Evolutionary conservation across 208 protist genomes (phyloP), one percentile per base, ranked within the genome.

Genomic region (Trypanosoma mega): DNA sequence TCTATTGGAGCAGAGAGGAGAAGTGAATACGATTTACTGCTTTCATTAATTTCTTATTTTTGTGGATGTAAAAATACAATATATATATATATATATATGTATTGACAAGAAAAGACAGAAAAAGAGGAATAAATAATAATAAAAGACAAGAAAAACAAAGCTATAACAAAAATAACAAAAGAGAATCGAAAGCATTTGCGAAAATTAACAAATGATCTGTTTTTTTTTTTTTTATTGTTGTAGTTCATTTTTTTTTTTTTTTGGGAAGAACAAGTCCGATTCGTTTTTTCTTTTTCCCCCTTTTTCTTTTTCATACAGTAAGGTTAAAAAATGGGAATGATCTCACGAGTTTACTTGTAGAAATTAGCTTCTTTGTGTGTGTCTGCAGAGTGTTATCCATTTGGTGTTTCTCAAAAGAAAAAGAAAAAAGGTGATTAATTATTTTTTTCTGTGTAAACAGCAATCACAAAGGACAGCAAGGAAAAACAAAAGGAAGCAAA

Each of bases 141-240:
- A 24, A 18, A 53, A 33, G 21, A 63, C 23, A 49, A 23, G 34
- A 63, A 52, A 5, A 64, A 47, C 50, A 47, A 49, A 59, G 41
- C n/a, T 26, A 46, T 46, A 57, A 20, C 55, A 60, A 60, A 48
- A 45, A 46, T 18, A 48, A 50, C 41, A 31, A 21, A 49, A 34
- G 52, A 48, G 34, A 46, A 23, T 14, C 24, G 11, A 33, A 60
- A 48, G 48, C 18, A 47, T 49, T 39, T 50, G 43, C 31, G 24
- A 49, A 50, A 48, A 34, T 18, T 26, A 6, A 20, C 1, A 27
- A 27, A 44, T 18, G n/a, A 26, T 14, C 7, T 43, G 34, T 23
- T 63, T 16, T 65, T 59, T 29, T 30, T 18, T 1, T 46, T 61
- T 30, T 63, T 63, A 47, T 59, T 24, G 30, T 62, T 16, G 47